Evolutionary conservation across 2,329 filamentous ascomycete genomes (phyloP), one percentile per base, ranked within the genome.

Genomic region (Colletotrichum tofieldiae): DNA sequence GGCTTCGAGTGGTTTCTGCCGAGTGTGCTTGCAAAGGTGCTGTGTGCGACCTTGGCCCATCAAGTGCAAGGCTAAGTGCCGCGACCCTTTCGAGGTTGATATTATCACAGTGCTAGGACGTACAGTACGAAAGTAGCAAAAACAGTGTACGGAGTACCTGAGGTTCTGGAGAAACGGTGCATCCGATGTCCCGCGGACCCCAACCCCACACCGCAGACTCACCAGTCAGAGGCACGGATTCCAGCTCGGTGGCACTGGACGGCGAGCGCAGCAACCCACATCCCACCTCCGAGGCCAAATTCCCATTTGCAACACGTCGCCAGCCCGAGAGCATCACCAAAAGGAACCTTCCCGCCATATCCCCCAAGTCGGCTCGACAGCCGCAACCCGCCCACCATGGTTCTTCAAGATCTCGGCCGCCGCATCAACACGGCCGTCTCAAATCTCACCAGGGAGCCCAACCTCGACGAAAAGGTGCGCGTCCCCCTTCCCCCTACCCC

Each of bases 381-480:
- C 73, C 72, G 73, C 73, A 74, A 65, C 32, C 65, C 72, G 61
- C 65, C 49, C 75, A 81, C 79, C 81, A 99, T 99, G 96, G 96
- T 99, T 89, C 93, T 99, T 81, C 95, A 98, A 91, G 96, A 99
- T 90, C 91, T 99, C 72, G 96, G 96, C 78, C 95, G 96, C 88
- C 96, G 96, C 86, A 98, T 99, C 84, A 98, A 98, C 86, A 91
- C 94, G 88, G 96, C 96, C 79, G 94, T 99, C 86, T 93, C 92
- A 75, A 96, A 98, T 86, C 89, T 98, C 79, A 98, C 96, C 72
- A 90, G 96, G 79, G 94, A 96, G 71, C 93, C 92, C 76, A 98
- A 97, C 80, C 91, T 98, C 77, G 96, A 98, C 81, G 96, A 99
- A 86, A 98, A 98, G 92, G 94, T 93, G 81, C 76, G 81, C 65